These are phyloP conservation scores for Galerina sulciceps DNA, from an alignment of 768 basidiomycete genomes.

Conservation along the genomic window DNA sequence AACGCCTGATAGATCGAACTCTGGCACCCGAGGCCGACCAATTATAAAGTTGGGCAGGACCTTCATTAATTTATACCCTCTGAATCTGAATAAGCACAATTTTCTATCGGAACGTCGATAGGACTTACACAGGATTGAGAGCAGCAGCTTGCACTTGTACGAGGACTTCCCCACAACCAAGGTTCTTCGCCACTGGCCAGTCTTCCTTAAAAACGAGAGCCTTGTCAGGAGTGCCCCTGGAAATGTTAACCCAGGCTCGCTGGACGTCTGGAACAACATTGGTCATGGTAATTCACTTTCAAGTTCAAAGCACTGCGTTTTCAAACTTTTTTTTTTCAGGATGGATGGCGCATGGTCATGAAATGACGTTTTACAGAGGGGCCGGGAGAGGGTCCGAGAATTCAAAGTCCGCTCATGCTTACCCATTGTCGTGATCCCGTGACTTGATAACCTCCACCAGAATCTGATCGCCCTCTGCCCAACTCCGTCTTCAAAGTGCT, in stretches of 20 bases:
- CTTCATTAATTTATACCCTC: slow-evolving; percentile 64
- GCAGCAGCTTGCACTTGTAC: slow-evolving; percentile 48
- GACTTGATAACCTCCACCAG: slow-evolving; percentile 24
- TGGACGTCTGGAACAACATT: slow-evolving; percentile 34
- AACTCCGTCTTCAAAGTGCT: slow-evolving; percentile 28
- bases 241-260: slow-evolving; percentile 41
- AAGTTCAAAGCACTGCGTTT: background rate
- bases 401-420: slow-evolving; percentile 13
- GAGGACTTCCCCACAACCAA: slow-evolving; percentile 37
- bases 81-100: slow-evolving; percentile 25
- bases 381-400: background rate
- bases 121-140: slow-evolving; percentile 67
- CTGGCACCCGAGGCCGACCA: slow-evolving; percentile 55
- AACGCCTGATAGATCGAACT: slow-evolving; percentile 67
- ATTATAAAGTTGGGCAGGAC: slow-evolving; percentile 49
- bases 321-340: background rate
- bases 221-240: slow-evolving; percentile 34
- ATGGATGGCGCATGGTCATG: background rate
- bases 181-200: slow-evolving; percentile 41
- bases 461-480: slow-evolving; percentile 49
- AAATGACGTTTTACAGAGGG: background rate
- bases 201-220: slow-evolving; percentile 36
- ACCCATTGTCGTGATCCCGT: slow-evolving; percentile 33
- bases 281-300: background rate
- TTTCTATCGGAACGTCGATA: background rate